Percentiles rank a stretch among this genome's conserved stretches.
Conservation (phyloP, 768 basidiomycete genomes). For the Mycena olivaceomarginata region DNA sequence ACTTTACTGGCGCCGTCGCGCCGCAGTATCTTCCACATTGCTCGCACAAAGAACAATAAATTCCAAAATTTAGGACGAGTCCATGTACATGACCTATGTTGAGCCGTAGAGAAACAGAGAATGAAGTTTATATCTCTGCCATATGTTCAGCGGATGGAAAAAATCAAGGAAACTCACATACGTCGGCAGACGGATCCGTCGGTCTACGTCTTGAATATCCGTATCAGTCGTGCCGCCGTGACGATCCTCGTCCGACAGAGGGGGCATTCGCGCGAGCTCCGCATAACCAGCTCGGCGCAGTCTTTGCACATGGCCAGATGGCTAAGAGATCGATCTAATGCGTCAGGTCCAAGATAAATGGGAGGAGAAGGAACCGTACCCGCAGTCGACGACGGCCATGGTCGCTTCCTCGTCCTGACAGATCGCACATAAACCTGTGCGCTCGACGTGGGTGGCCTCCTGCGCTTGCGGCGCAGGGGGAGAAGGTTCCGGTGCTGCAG, state of each 20-base stretch:
- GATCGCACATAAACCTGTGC: slow-evolving; percentile 87
- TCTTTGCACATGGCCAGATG: slow-evolving; percentile 87
- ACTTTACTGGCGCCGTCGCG: too few relatives aligned
- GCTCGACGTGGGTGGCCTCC: not conserved
- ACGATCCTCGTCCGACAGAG: slow-evolving; percentile 89
- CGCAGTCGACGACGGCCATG: slow-evolving; percentile 96
- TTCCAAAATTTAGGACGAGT: too few relatives aligned
- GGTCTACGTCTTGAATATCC: slow-evolving; percentile 78
- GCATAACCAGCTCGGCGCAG: slow-evolving; percentile 89
- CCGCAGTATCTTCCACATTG: too few relatives aligned
- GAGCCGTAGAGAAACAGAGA: too few relatives aligned
- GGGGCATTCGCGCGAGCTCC: slow-evolving; percentile 90
- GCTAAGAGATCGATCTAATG: slow-evolving; percentile 56
- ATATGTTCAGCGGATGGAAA: too few relatives aligned
- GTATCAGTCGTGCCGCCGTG: slow-evolving; percentile 84
- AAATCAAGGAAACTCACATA: too few relatives aligned
- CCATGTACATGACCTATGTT: too few relatives aligned
- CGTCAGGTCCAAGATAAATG: not conserved
- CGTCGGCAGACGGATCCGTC: not conserved
- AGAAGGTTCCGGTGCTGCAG: too few relatives aligned
- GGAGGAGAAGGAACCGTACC: slow-evolving; percentile 68
- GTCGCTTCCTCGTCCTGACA: slow-evolving; percentile 97
- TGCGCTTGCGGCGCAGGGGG: too few relatives aligned
- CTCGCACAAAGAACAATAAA: too few relatives aligned
- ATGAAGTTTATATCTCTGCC: too few relatives aligned